phyloP scores from a whole-genome alignment of 116 monocot genomes.

The Papilionanthe hybrid region DNA sequence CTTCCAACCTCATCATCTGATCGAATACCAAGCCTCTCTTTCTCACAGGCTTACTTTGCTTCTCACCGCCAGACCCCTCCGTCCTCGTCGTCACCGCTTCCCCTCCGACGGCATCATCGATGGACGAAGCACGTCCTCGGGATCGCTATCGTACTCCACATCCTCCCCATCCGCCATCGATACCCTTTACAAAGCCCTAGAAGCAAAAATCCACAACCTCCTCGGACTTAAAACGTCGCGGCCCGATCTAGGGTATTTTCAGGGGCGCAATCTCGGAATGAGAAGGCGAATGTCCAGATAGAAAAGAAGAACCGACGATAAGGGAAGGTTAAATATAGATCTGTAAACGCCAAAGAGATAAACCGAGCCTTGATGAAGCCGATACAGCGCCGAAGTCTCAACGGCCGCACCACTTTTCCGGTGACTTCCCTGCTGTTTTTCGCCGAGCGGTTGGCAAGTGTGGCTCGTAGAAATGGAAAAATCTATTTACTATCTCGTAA shows the following conservation, averaged over 20 bases:
- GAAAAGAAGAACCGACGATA: background rate
- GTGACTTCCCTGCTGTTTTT: background rate
- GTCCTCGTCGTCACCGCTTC: conserved; percentile 85
- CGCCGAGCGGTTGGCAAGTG: conserved; percentile 1
- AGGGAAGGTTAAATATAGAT: background rate
- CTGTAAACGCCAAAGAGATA: background rate
- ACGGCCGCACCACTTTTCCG: background rate
- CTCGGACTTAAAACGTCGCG: background rate
- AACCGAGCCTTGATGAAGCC: background rate
- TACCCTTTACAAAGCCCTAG: background rate
- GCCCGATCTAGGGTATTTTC: conserved; percentile 5
- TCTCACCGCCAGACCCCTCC: conserved; percentile 17
- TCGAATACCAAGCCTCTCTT: conserved; percentile 17
- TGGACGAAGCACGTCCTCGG: conserved; percentile 68
- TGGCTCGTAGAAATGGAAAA: background rate
- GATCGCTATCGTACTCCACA: conserved; percentile 94
- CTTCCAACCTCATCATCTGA: conserved; percentile 72
- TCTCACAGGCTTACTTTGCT: conserved; percentile 7
- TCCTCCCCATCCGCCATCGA: conserved; percentile 27
- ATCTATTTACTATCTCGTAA: background rate
- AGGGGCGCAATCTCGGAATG: no score
- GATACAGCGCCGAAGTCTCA: background rate
- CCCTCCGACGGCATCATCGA: conserved; percentile 68
- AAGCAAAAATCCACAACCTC: background rate
- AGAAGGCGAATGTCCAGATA: background rate